Evolutionary conservation across 23 red algal species (phyloP).

Genomic region (Gracilariopsis chorda): DNA sequence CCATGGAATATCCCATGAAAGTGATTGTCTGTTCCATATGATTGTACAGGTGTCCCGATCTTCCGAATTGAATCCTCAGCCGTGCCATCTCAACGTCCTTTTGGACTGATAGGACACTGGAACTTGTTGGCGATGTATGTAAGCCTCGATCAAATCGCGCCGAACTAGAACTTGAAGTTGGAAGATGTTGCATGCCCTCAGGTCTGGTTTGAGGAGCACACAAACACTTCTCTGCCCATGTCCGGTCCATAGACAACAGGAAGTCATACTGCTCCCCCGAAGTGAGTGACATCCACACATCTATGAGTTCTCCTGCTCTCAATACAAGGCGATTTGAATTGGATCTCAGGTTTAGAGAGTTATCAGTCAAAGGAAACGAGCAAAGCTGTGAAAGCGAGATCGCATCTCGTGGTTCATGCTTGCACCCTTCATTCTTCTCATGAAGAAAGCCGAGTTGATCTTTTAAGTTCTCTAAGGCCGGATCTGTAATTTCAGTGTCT

Average conservation of each 20-base stretch:
- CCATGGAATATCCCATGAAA: slow-evolving; percentile 60
- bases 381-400: neutral
- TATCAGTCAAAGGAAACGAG: neutral
- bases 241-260: neutral
- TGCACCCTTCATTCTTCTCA: neutral
- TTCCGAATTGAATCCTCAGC: neutral
- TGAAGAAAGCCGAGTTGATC: slow-evolving; percentile 16
- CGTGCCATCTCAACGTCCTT: neutral
- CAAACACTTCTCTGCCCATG: neutral
- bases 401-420: neutral
- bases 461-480: slow-evolving; percentile 16
- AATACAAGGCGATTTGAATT: slow-evolving; percentile 12
- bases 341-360: neutral
- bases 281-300: slow-evolving; percentile 34
- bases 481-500: neutral
- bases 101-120: neutral
- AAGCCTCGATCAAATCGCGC: neutral
- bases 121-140: neutral
- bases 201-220: neutral
- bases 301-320: slow-evolving; percentile 26
- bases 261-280: slow-evolving; percentile 10
- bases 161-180: neutral
- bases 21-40: slow-evolving; percentile 40
- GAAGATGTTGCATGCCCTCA: neutral
- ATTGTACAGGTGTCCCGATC: neutral